Conservation (phyloP, 169 alveolate species). For the Eimeria nieschulzi region DNA sequence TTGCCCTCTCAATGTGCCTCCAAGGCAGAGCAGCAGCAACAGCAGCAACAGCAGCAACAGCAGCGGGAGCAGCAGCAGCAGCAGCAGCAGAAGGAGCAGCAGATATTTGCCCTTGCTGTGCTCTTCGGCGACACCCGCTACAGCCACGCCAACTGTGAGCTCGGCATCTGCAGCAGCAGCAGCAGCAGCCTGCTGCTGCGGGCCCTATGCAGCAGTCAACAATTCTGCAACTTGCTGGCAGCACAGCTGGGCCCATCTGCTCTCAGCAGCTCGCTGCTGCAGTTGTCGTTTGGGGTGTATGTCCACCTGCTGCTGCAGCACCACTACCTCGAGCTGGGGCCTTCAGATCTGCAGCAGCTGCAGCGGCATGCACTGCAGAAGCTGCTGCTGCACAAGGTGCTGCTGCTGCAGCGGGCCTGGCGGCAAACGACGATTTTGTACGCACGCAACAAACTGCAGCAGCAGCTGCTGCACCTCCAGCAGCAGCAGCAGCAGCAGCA, state of each 20-base stretch:
- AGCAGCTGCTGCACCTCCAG: constrained; percentile 1
- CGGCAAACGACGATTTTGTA: not conserved
- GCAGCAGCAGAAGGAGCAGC: constrained; percentile 35
- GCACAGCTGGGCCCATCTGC: not conserved
- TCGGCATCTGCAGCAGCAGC: not conserved
- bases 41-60: constrained; percentile 11
- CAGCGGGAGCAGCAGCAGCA: constrained; percentile 31
- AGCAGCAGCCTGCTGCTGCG: not conserved
- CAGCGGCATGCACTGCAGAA: not conserved
- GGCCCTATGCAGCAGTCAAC: not conserved
- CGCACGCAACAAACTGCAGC: constrained; percentile 8
- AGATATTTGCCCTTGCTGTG: not conserved
- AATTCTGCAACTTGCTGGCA: not conserved
- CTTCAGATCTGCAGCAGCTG: not conserved
- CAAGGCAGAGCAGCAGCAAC: not conserved
- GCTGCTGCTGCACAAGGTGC: not conserved
- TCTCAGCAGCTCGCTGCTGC: not conserved
- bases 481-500: constrained; percentile 56
- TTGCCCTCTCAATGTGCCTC: not conserved
- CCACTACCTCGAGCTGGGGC: not conserved
- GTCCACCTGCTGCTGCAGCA: not conserved
- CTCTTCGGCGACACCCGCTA: not conserved
- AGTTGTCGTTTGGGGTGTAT: not conserved
- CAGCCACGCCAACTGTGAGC: not conserved
- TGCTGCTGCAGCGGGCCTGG: not conserved